phyloP scores from a whole-genome alignment of 2,329 filamentous ascomycete genomes.

The Sordariomycetes sp. region DNA sequence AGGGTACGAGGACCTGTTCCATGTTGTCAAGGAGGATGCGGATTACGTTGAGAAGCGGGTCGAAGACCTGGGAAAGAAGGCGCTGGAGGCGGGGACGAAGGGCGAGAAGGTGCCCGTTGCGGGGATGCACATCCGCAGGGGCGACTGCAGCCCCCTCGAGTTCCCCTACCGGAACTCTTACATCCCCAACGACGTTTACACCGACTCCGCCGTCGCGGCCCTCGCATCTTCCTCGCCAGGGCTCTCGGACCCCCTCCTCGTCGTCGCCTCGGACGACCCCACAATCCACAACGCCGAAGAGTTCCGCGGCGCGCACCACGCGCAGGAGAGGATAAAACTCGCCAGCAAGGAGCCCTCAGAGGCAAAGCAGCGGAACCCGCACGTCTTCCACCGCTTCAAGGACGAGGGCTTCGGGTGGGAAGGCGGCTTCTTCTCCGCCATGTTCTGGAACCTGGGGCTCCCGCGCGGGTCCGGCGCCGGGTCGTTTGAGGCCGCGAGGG shows the following conservation, averaged over 20 bases:
- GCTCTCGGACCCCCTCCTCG: conserved; percentile 26
- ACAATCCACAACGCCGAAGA: conserved; percentile 56
- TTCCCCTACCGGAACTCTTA: conserved; percentile 67
- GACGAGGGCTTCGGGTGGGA: conserved; percentile 78
- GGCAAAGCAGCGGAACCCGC: conserved; percentile 23
- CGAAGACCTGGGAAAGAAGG: conserved; percentile 27
- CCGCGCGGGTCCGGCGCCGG: conserved; percentile 19
- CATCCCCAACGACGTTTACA: conserved; percentile 59
- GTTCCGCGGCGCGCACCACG: conserved; percentile 41
- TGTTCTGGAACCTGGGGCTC: conserved; percentile 70
- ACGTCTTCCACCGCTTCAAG: conserved; percentile 50
- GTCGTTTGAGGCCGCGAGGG: conserved; percentile 15
- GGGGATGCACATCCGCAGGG: conserved; percentile 68
- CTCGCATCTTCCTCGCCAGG: conserved; percentile 17
- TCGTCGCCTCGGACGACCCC: conserved; percentile 74
- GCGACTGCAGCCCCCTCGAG: conserved; percentile 66
- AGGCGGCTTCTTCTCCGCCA: conserved; percentile 68
- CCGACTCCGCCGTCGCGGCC: conserved; percentile 41
- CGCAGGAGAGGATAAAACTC: conserved; percentile 65
- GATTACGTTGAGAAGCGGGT: conserved; percentile 50
- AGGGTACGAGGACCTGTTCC: conserved; percentile 65
- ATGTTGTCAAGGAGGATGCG: conserved; percentile 51
- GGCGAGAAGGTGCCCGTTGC: conserved; percentile 32
- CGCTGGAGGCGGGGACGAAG: conserved; percentile 28
- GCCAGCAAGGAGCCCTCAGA: conserved; percentile 45